Percentiles rank a stretch among this genome's conserved stretches.
These are phyloP conservation scores for Lyophyllum atratum DNA, from an alignment of 768 basidiomycete species.

Conservation along the genomic window DNA sequence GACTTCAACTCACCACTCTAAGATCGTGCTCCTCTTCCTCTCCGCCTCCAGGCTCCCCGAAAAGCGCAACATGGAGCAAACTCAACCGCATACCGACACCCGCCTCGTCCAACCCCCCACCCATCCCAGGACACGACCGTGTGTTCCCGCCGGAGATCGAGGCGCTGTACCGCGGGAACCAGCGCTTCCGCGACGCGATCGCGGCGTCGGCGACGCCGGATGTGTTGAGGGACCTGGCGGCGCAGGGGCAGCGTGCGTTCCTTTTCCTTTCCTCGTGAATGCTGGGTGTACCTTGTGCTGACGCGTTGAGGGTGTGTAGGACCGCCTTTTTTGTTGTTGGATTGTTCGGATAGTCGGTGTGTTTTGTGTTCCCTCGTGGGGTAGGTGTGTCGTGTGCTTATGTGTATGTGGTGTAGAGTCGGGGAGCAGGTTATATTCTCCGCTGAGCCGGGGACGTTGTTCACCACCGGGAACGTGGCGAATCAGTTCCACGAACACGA, in stretches of 20 bases:
- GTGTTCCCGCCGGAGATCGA: conserved; percentile 17
- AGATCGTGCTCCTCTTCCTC: background rate
- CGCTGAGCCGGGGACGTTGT: conserved; percentile 39
- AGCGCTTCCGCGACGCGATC: conserved; percentile 16
- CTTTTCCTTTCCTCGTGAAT: background rate
- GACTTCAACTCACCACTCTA: background rate
- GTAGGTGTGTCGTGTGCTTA: background rate
- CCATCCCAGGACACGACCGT: background rate
- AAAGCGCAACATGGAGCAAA: conserved; percentile 11
- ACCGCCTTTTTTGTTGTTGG: conserved; percentile 42
- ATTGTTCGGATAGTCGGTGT: conserved; percentile 38
- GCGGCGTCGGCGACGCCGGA: conserved; percentile 14
- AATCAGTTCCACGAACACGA: conserved; percentile 40
- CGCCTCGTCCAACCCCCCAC: conserved; percentile 6
- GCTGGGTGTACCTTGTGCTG: background rate
- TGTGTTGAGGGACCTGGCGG: conserved; percentile 15
- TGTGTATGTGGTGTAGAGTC: conserved; percentile 14
- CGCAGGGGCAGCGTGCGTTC: conserved; percentile 16
- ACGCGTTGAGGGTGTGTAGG: conserved; percentile 1
- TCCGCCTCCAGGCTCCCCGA: background rate
- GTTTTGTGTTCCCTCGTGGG: background rate
- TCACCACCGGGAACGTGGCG: conserved; percentile 40
- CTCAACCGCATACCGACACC: conserved; percentile 18
- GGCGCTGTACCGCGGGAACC: conserved; percentile 18
- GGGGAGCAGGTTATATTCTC: conserved; percentile 40